phyloP scores from a whole-genome alignment of 257 asterid species.

The Verbena officinalis region DNA sequence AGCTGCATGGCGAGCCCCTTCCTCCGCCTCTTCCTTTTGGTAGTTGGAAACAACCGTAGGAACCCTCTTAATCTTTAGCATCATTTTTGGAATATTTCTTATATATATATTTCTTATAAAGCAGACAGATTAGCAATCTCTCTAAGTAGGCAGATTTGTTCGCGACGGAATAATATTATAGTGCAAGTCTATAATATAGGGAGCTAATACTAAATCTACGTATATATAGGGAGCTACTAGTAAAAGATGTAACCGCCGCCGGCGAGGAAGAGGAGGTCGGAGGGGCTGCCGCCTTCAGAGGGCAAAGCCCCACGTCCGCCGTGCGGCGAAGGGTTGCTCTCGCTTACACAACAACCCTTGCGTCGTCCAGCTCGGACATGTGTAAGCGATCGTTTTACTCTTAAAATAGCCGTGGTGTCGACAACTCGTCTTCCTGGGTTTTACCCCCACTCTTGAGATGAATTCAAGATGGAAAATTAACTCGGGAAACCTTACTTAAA shows the following conservation, averaged over 20 bases:
- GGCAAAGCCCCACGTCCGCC: constrained; percentile 98
- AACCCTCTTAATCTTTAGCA: constrained; percentile 71
- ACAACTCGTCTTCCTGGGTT: constrained; percentile 58
- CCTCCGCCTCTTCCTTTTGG: constrained; percentile 76
- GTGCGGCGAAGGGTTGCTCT: constrained; percentile 93
- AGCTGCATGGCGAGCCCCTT: constrained; percentile 40
- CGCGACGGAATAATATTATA: neutral
- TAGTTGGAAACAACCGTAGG: constrained; percentile 78
- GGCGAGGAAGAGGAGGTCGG: constrained; percentile 98
- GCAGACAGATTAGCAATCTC: neutral
- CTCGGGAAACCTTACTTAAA: constrained; percentile 12
- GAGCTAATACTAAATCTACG: neutral
- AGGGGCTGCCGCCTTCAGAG: constrained; percentile 98
- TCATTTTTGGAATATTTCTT: constrained; percentile 36
- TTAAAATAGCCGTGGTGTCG: constrained; percentile 86
- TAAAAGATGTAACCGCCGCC: constrained; percentile 66
- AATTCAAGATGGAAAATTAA: neutral
- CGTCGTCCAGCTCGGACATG: constrained; percentile 80
- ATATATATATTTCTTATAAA: neutral
- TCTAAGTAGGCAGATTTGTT: neutral
- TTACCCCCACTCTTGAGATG: constrained; percentile 51
- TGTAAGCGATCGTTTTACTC: constrained; percentile 47
- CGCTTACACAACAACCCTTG: constrained; percentile 70
- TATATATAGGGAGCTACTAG: constrained; percentile 19
- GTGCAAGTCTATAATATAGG: neutral